Evolutionary conservation across 768 basidiomycete genomes (phyloP), one percentile per base, ranked within the genome.

Genomic region (Xanthoconium purpureum): DNA sequence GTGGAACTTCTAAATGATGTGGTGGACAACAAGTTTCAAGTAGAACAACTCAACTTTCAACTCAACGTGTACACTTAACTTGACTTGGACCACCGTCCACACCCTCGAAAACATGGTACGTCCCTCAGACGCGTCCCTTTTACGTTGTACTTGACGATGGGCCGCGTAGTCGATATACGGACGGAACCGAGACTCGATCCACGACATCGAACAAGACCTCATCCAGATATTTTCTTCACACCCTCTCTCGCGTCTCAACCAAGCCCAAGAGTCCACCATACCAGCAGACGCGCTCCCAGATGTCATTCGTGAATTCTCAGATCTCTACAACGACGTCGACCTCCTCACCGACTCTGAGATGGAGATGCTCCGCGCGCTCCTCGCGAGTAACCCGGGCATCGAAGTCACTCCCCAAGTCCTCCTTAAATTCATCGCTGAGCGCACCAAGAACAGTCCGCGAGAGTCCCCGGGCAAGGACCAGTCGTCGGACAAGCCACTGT

Each of bases 211-310:
- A 67, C 77, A 80, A 60, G 81, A 85, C 65, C 82, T 91, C 33
- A 70, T 83, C 68, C 77, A 78, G 52, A 81, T 92, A 58, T 90
- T 92, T 67, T 74, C 77, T 54, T 75, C 81, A 35, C 88, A 91
- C 64, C 82, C 85, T 12, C 73, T 81, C 45, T 80, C 82, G 38
- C 78, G 81, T 66, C 64, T 75, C 51, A 84, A 85, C 66, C 80
- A 84, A 20, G 72, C 77, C 18, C 82, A 82, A 50, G 82, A 84
- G 54, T 81, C 85, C 35, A 78, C 80, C 18, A 84, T 92, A 61
- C 88, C 89, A 13, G 89, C 81, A 43, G 79, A 82, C 58, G 81
- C 79, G n/a, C 81, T 92, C 37, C 78, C 85, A 35, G 85, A 89
- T 63, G 80, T 92, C 32, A 79, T 92, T 43, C 78, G 80, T 44